Evolutionary conservation across 2,329 filamentous ascomycete genomes (phyloP).

Genomic region (Dactylonectria estremocensis): DNA sequence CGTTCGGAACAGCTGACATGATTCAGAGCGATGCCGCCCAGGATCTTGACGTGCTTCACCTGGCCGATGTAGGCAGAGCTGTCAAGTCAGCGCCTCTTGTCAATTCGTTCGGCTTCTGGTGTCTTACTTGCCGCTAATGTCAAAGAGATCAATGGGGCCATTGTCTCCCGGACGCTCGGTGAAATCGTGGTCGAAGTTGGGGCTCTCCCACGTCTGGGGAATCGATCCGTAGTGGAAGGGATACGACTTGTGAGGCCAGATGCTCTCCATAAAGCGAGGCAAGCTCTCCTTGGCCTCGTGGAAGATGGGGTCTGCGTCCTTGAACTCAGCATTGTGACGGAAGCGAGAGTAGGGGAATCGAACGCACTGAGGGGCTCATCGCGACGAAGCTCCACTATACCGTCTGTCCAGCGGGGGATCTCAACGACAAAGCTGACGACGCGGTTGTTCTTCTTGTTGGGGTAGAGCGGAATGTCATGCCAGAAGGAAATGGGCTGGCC

Average conservation of each 20-base stretch:
- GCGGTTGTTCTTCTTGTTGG: slow-evolving; percentile 51
- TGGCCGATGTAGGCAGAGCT: slow-evolving; percentile 54
- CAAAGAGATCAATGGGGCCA: slow-evolving; percentile 60
- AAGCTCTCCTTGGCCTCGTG: slow-evolving; percentile 57
- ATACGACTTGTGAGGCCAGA: slow-evolving; percentile 62
- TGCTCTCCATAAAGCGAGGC: slow-evolving; percentile 58
- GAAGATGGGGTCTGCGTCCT: slow-evolving; percentile 57
- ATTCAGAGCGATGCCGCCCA: slow-evolving; percentile 58
- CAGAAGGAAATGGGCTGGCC: slow-evolving; percentile 59
- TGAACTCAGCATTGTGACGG: slow-evolving; percentile 2
- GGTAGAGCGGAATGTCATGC: slow-evolving; percentile 60
- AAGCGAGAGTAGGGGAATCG: background rate
- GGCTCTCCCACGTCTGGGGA: slow-evolving; percentile 62
- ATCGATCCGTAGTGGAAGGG: slow-evolving; percentile 62
- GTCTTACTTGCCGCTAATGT: slow-evolving; percentile 50
- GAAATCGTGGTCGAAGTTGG: slow-evolving; percentile 57
- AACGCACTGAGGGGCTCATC: slow-evolving; percentile 56
- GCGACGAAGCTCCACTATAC: slow-evolving; percentile 58
- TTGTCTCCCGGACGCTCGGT: slow-evolving; percentile 58
- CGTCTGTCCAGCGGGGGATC: slow-evolving; percentile 60
- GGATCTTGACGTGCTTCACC: slow-evolving; percentile 59
- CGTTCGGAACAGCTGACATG: slow-evolving; percentile 46
- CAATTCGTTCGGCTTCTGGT: background rate
- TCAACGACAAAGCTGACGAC: slow-evolving; percentile 59
- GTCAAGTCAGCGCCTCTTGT: background rate